Evolutionary conservation across 345 rosid genomes (phyloP).

Genomic region (Diplotaxis tenuifolia): DNA sequence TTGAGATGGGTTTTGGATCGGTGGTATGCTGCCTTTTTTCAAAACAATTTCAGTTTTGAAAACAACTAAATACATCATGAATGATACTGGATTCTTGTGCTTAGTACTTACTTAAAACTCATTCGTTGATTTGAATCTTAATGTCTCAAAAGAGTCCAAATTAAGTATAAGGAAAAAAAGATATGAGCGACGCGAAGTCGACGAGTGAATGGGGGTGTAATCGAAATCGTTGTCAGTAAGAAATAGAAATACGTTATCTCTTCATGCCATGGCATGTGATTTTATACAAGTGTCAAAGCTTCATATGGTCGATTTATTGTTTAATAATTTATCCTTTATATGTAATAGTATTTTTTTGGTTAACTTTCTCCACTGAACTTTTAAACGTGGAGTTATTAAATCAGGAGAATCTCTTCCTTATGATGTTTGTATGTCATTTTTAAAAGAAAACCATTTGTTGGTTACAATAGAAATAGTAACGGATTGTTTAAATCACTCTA

Average conservation of each 20-base stretch:
- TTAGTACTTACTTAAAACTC: conserved; percentile 9
- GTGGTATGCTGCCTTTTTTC: neutral
- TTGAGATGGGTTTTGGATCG: neutral
- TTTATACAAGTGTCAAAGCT: conserved; percentile 18
- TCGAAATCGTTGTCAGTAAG: conserved; percentile 15
- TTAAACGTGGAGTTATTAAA: neutral
- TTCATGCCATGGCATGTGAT: conserved; percentile 25
- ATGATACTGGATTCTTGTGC: conserved; percentile 17
- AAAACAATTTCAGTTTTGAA: neutral
- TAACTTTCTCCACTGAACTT: neutral
- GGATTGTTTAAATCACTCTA: neutral
- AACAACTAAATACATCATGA: neutral
- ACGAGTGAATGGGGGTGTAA: conserved; percentile 22
- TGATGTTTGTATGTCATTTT: neutral
- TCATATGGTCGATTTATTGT: conserved; percentile 8
- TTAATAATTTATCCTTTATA: neutral
- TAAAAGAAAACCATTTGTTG: neutral
- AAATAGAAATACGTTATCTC: conserved; percentile 11
- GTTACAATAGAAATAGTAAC: neutral
- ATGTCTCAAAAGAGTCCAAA: conserved; percentile 30
- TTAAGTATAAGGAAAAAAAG: neutral
- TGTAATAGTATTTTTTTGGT: conserved; percentile 10
- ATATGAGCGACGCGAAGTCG: conserved; percentile 31
- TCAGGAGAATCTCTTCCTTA: neutral
- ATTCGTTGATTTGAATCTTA: conserved; percentile 21